phyloP scores from a whole-genome alignment of 495 filamentous ascomycete species.

The Daldinia decipiens region DNA sequence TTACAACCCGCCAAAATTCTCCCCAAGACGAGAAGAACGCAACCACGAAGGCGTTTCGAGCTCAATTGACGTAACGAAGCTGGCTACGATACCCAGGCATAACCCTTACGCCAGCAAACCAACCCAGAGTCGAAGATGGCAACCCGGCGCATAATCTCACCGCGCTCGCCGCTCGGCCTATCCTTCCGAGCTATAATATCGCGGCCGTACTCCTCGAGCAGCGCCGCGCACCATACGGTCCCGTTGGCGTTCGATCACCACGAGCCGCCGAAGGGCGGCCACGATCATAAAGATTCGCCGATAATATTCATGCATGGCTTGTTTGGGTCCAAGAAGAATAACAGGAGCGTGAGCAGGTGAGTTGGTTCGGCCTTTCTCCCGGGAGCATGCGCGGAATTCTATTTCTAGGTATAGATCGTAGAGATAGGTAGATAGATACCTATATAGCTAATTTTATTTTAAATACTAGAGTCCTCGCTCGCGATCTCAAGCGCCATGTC shows the following conservation, averaged over 20 bases:
- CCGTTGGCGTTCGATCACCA: constrained; percentile 69
- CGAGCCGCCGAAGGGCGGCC: constrained; percentile 55
- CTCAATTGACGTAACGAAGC: constrained; percentile 6
- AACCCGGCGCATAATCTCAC: constrained; percentile 35
- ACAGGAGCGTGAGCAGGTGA: constrained; percentile 96
- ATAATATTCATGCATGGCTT: constrained; percentile 93
- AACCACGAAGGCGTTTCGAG: background rate
- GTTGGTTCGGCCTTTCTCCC: constrained; percentile 43
- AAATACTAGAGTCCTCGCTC: constrained; percentile 74
- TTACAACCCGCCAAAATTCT: constrained; percentile 13
- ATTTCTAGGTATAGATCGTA: background rate
- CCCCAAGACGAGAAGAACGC: background rate
- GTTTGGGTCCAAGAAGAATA: constrained; percentile 96
- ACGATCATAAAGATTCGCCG: constrained; percentile 63
- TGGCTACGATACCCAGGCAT: background rate
- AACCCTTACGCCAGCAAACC: background rate
- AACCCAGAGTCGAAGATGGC: constrained; percentile 21
- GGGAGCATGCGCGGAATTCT: background rate
- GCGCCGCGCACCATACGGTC: constrained; percentile 32
- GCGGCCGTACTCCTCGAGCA: constrained; percentile 26
- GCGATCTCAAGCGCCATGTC: constrained; percentile 81
- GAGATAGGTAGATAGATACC: background rate
- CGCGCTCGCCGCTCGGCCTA: constrained; percentile 19
- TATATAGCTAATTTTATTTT: constrained; percentile 25
- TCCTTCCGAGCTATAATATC: constrained; percentile 31